Evolutionary conservation across 1,284 basidiomycete species (phyloP).

Genomic region (Sporisorium sorghi): DNA sequence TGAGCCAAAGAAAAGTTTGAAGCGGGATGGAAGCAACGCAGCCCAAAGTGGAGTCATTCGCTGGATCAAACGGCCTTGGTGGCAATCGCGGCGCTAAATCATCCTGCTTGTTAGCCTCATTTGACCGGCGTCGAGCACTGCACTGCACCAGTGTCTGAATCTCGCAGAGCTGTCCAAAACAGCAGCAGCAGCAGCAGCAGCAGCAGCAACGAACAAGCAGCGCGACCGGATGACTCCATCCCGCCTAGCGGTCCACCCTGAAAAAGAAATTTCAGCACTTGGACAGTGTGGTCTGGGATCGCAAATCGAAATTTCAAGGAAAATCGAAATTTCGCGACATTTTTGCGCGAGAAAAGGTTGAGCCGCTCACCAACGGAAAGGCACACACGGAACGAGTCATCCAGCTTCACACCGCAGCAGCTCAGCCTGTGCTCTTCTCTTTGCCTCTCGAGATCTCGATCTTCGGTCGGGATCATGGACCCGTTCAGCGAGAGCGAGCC

Average conservation of each 20-base stretch:
- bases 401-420: background rate
- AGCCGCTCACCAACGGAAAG: slow-evolving; percentile 1
- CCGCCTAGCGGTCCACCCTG: slow-evolving; percentile 21
- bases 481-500: too few species aligned
- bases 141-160: background rate
- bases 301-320: background rate
- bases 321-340: slow-evolving; percentile 33
- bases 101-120: background rate
- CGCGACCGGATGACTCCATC: slow-evolving; percentile 36
- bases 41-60: slow-evolving; percentile 4
- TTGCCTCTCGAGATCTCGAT: slow-evolving; percentile 6
- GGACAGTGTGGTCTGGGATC: slow-evolving; percentile 3
- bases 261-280: slow-evolving; percentile 1
- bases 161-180: slow-evolving; percentile 14
- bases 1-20: background rate
- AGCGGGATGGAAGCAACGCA: too few species aligned
- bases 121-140: slow-evolving; percentile 6
- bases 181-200: too few species aligned
- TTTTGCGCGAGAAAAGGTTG: slow-evolving; percentile 8
- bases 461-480: background rate
- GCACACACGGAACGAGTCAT: slow-evolving; percentile 8
- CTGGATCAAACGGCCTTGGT: slow-evolving; percentile 22
- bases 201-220: too few species aligned
- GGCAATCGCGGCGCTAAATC: slow-evolving; percentile 32
- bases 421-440: background rate